Evolutionary conservation across 371 early-diverging fungal genomes (phyloP).

Genomic region (Mucor mucedo): DNA sequence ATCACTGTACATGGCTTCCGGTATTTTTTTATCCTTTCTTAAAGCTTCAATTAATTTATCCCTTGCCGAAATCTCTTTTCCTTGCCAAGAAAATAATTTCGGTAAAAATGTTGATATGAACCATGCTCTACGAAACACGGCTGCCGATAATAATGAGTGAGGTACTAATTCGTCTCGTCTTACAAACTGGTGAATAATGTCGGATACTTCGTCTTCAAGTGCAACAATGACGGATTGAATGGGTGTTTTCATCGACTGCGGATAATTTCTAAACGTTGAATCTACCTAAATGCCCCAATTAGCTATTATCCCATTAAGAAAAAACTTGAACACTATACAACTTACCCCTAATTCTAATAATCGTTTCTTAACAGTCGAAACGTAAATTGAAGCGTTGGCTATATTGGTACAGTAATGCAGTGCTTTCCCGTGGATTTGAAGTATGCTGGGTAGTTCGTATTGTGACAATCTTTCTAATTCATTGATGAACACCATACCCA

Average conservation of each 20-base stretch:
- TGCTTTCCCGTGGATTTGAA: constrained; percentile 29
- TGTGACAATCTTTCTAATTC: constrained; percentile 15
- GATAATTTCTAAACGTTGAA: constrained; percentile 18
- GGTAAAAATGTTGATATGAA: constrained; percentile 32
- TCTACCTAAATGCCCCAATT: constrained; percentile 13
- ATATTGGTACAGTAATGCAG: background rate
- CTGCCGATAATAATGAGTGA: constrained; percentile 13
- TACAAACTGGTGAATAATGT: constrained; percentile 2
- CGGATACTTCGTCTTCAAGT: background rate
- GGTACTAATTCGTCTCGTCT: constrained; percentile 15
- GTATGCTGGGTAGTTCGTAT: constrained; percentile 30
- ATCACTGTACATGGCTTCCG: constrained; percentile 14
- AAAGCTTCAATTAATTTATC: constrained; percentile 19
- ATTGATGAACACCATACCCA: constrained; percentile 13
- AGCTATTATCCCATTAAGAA: background rate
- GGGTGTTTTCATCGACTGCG: constrained; percentile 7
- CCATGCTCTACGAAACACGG: constrained; percentile 29
- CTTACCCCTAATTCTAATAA: constrained; percentile 36
- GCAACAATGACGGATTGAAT: background rate
- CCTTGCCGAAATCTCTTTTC: constrained; percentile 8
- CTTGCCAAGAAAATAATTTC: constrained; percentile 19
- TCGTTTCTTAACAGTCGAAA: constrained; percentile 15
- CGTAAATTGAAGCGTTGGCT: constrained; percentile 4
- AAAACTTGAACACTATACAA: background rate
- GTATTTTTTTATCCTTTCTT: constrained; percentile 23